Percentiles rank a stretch among this genome's conserved stretches.
phyloP scores from a whole-genome alignment of 139 green algal genomes.

The Tetradesmus obliquus region DNA sequence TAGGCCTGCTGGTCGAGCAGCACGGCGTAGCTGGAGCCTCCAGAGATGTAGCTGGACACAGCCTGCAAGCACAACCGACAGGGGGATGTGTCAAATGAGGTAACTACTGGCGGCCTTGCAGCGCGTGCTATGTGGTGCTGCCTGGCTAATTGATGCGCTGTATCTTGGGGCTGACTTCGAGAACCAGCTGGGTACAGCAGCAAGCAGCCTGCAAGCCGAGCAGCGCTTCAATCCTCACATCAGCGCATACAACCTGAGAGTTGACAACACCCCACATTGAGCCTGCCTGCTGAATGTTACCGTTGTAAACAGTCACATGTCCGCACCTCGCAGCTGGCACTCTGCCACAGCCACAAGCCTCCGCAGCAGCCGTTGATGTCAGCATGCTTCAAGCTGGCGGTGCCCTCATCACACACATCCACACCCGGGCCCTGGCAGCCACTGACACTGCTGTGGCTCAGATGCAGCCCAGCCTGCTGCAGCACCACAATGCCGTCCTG shows the following conservation, averaged over 20 bases:
- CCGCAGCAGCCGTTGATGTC: slow-evolving; percentile 14
- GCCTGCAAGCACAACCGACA: background rate
- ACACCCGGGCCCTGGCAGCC: slow-evolving; percentile 33
- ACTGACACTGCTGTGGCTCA: background rate
- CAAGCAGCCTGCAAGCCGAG: too few relatives aligned
- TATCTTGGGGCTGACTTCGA: too few relatives aligned
- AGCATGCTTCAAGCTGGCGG: background rate
- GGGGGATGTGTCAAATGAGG: too few relatives aligned
- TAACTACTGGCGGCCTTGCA: too few relatives aligned
- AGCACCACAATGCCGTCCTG: slow-evolving; percentile 20
- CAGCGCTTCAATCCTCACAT: too few relatives aligned
- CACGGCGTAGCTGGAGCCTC: slow-evolving; percentile 28
- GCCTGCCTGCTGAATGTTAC: too few relatives aligned
- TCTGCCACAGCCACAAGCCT: slow-evolving; percentile 36
- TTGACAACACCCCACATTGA: too few relatives aligned
- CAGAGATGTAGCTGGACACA: slow-evolving; percentile 10
- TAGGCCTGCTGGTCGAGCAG: slow-evolving; percentile 29
- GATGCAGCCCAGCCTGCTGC: background rate
- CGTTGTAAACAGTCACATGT: background rate
- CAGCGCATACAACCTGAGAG: too few relatives aligned
- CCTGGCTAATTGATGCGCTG: too few relatives aligned
- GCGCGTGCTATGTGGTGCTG: too few relatives aligned
- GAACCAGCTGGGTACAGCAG: too few relatives aligned
- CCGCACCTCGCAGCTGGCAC: slow-evolving; percentile 6
- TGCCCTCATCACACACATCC: background rate